A percentile compares a stretch with the other conserved stretches of the same genome.
Conservation (phyloP, 2,329 filamentous ascomycete species). For the Pseudocercospora ulei region DNA sequence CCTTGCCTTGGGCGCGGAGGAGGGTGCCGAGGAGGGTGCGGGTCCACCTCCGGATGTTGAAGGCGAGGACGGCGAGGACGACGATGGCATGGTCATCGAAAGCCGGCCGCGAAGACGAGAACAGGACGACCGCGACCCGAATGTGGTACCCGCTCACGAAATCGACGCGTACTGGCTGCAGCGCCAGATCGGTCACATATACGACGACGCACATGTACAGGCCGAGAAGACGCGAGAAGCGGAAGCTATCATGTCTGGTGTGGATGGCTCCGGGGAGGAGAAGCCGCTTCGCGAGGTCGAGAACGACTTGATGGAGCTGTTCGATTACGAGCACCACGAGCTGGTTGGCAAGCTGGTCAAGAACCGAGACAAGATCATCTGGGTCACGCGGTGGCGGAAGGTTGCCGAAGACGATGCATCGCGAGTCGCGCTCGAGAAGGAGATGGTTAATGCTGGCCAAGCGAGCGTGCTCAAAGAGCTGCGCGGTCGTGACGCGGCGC, state of each 20-base stretch:
- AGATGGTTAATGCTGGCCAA: slow-evolving; percentile 84
- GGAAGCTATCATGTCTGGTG: slow-evolving; percentile 69
- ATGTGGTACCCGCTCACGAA: slow-evolving; percentile 67
- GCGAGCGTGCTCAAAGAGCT: slow-evolving; percentile 82
- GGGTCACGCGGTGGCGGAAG: slow-evolving; percentile 79
- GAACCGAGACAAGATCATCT: slow-evolving; percentile 89
- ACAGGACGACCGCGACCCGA: slow-evolving; percentile 45
- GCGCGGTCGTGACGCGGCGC: slow-evolving; percentile 56
- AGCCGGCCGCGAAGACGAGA: slow-evolving; percentile 47
- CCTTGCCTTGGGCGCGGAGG: slow-evolving; percentile 37
- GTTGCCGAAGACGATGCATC: slow-evolving; percentile 68
- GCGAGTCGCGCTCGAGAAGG: slow-evolving; percentile 67
- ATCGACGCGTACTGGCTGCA: slow-evolving; percentile 98
- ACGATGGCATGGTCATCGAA: slow-evolving; percentile 79
- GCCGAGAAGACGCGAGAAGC: slow-evolving; percentile 85
- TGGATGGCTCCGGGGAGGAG: slow-evolving; percentile 63
- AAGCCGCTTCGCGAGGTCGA: slow-evolving; percentile 85
- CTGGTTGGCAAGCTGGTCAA: slow-evolving; percentile 81
- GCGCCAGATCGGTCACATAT: slow-evolving; percentile 76
- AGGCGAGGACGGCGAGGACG: slow-evolving; percentile 53
- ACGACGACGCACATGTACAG: slow-evolving; percentile 83
- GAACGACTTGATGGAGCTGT: slow-evolving; percentile 96
- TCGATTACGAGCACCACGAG: slow-evolving; percentile 93
- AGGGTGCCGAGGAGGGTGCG: slow-evolving; percentile 40
- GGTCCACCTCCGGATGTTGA: slow-evolving; percentile 40